Evolutionary conservation across 2,329 filamentous ascomycete genomes (phyloP), one percentile per base, ranked within the genome.

Genomic region (Epichloe gansuensis): DNA sequence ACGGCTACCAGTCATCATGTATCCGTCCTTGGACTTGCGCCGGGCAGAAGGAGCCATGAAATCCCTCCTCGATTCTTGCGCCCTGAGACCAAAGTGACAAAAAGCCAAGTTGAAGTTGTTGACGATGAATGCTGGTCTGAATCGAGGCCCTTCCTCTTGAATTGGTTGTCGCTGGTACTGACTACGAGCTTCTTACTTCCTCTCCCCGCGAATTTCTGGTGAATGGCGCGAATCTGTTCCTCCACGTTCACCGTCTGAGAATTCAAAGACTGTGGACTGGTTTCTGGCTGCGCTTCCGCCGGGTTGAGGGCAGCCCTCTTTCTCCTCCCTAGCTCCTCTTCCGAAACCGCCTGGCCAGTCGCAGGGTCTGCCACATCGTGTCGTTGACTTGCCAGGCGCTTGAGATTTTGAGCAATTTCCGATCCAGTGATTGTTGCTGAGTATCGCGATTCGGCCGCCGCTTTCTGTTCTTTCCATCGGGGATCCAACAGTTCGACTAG

Each of bases 391-490:
- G 91, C 90, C 50, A 97, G 76, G n/a, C 91, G 85, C 74, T 97
- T 97, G 57, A 97, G 78, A 65, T 97, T 96, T 67, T 89, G 91
- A 50, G 90, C 91, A 46, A 95, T 89, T 60, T 97, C 91, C 37
- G 79, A 81, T 3, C 88, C 91, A 1, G 86, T 88, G 9, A 95
- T 72, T 61, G 95, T 96, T 9, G 90, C 91, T 1, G 88, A 81
- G 58, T 86, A 88, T 56, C 91, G 85, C 12, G 86, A 82, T 46
- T 95, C 89, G 15, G 88, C 83, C 67, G 95, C 95, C 54, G 88
- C 86, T 60, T 90, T 89, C 67, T 97, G 91, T 65, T 96, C 91
- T 67, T 95, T 95, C 91, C 91, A 97, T 54, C 86, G 81, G 0
- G 91, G 91, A 65, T 97, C 91, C 54, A 96, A 79, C 46, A 96